Conservation (phyloP, 495 filamentous ascomycete species). For the Penicillium manginii region DNA sequence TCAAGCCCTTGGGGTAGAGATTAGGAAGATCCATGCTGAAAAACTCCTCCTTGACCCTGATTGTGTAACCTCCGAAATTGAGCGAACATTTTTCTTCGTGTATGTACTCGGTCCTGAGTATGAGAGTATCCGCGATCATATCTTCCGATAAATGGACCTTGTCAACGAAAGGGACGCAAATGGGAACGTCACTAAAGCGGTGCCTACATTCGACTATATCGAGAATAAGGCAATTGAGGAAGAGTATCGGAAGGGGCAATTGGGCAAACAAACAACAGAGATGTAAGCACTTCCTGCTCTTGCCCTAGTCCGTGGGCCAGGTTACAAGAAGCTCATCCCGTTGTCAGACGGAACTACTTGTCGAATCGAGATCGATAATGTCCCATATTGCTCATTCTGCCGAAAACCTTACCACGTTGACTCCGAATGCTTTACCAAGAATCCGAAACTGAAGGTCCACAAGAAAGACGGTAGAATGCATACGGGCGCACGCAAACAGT, state of each 20-base stretch:
- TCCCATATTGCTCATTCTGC: constrained; percentile 15
- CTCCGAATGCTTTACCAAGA: constrained; percentile 15
- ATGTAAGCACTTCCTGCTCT: constrained; percentile 17
- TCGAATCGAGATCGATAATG: constrained; percentile 18
- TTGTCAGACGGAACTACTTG: constrained; percentile 12
- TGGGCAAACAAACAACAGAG: constrained; percentile 11
- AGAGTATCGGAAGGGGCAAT: constrained; percentile 21
- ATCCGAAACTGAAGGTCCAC: constrained; percentile 2
- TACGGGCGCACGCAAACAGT: constrained; percentile 11
- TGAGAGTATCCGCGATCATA: constrained; percentile 19
- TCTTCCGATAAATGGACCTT: constrained; percentile 18
- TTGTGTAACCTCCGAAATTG: constrained; percentile 19
- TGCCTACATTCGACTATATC: constrained; percentile 20
- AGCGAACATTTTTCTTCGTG: constrained; percentile 19
- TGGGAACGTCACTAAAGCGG: constrained; percentile 17
- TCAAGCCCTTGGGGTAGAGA: constrained; percentile 3
- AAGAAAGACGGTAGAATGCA: constrained; percentile 7
- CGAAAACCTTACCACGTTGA: constrained; percentile 15
- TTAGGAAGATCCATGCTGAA: constrained; percentile 19
- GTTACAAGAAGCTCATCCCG: constrained; percentile 13
- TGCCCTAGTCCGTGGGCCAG: constrained; percentile 3
- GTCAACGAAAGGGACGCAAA: constrained; percentile 18
- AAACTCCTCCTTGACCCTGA: constrained; percentile 16
- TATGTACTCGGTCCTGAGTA: constrained; percentile 15
- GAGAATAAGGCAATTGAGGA: constrained; percentile 22